phyloP scores from a whole-genome alignment of 2,329 filamentous ascomycete species.

The Keithomyces neogunnii region DNA sequence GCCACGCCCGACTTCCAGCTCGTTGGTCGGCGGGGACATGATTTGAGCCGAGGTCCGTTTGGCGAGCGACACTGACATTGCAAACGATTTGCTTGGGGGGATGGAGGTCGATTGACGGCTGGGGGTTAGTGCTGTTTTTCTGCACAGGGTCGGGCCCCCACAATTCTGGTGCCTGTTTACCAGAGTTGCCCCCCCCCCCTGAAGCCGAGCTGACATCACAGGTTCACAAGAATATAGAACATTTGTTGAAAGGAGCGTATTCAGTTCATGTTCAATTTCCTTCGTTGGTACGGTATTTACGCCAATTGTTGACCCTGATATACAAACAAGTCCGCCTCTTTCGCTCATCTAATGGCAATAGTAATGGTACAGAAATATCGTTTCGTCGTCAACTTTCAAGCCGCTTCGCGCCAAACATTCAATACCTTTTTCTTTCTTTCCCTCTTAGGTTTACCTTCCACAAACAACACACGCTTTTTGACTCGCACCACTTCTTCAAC shows the following conservation, averaged over 20 bases:
- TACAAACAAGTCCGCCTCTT: too few species aligned
- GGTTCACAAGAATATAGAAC: too few species aligned
- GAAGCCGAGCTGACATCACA: too few species aligned
- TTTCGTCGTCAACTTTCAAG: background rate
- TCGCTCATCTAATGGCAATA: background rate
- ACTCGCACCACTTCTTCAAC: conserved; percentile 86
- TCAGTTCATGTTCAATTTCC: too few species aligned
- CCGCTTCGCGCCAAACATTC: background rate
- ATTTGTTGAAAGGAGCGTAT: too few species aligned
- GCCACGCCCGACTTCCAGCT: background rate
- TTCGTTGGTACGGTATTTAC: background rate
- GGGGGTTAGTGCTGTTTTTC: too few species aligned
- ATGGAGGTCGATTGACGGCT: too few species aligned
- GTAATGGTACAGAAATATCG: background rate
- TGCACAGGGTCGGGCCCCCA: too few species aligned
- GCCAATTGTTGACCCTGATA: background rate
- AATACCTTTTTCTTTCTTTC: conserved; percentile 38
- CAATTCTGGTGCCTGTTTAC: too few species aligned
- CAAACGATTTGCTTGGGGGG: too few species aligned
- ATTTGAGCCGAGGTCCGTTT: conserved; percentile 8
- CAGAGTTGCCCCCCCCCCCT: too few species aligned
- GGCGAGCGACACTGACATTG: background rate
- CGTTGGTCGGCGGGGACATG: background rate
- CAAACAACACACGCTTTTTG: conserved; percentile 75
- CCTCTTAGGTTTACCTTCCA: conserved; percentile 52